Base-by-base conservation (phyloP, 2,329 filamentous ascomycete genomes). In the Lecanosticta acicola region DNA sequence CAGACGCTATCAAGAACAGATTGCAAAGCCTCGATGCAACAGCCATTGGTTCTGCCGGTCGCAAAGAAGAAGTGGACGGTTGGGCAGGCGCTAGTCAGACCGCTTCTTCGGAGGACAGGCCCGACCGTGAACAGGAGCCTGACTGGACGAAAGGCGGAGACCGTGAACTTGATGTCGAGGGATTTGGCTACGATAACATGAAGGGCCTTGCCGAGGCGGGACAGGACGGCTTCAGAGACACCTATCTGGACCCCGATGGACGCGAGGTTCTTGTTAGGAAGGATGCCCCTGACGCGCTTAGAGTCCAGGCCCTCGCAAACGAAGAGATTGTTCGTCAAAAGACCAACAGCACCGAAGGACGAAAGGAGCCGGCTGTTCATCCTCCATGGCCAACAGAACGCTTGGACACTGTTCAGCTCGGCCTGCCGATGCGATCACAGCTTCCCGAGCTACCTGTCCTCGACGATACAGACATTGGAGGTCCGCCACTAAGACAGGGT, bases 391-490 rank as follows among this genome's bases (percentile, higher is more conserved):
- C 61, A 2, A 57, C 45, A 26, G 57, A 61, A 32, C 75, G 81
- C 32, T 74, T 79, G 54, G 81, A 80, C 24, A 85, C 81, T 1
- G 72, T 78, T n/a, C 77, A 83, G 55, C 69, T 87, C 5, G 84
- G 83, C 0, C 69, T 88, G n/a, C 76, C 81, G 10, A 76, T 80
- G 39, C 72, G 83, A 7, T 84, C 80, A 19, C 83, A 87, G 60
- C 72, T 90, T 8, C 84, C 86, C 11, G 73, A 81, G 2, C 70
- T 93, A 3, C 86, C 87, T 3, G 61, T 77, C 2, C 71, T 74
- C 11, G 87, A 90, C 57, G 90, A 95, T 59, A 85, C 83, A 3
- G 89, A 94, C 59, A 91, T 88, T 60, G 84, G 85, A 24, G 87
- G 85, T 0, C 85, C 87, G 16, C 74, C 81, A n/a, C 65, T 80